Evolutionary conservation across 1,139 yeast species (phyloP).

Genomic region (Magnusiomyces fungicola): DNA sequence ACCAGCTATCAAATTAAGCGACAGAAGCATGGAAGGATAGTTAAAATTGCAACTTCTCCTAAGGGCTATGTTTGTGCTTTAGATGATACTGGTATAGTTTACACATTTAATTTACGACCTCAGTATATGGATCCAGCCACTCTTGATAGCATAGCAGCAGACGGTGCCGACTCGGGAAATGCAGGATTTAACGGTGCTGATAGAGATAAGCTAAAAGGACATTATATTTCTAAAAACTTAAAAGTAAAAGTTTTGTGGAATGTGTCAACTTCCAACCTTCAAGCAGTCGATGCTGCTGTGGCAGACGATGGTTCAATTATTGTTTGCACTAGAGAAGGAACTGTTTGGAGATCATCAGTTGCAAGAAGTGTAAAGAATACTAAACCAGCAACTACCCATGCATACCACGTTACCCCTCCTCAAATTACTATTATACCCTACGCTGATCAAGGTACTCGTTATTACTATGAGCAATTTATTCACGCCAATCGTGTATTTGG

Average conservation of each 20-base stretch:
- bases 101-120: slow-evolving; percentile 22
- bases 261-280: slow-evolving; percentile 26
- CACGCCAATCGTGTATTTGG: slow-evolving; percentile 46
- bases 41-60: slow-evolving; percentile 21
- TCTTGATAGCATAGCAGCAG: neutral
- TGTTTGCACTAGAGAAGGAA: slow-evolving; percentile 60
- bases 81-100: slow-evolving; percentile 29
- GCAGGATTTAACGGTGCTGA: slow-evolving; percentile 4
- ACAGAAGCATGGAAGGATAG: slow-evolving; percentile 16
- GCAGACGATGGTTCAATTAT: slow-evolving; percentile 64
- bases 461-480: slow-evolving; percentile 51
- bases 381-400: neutral
- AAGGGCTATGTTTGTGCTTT: slow-evolving; percentile 28
- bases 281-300: slow-evolving; percentile 54
- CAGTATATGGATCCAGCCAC: slow-evolving; percentile 5
- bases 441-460: slow-evolving; percentile 15
- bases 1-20: neutral
- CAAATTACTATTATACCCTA: neutral
- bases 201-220: slow-evolving; percentile 6
- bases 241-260: slow-evolving; percentile 30
- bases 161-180: slow-evolving; percentile 2
- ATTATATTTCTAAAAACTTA: slow-evolving; percentile 17
- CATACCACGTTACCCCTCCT: neutral
- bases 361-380: slow-evolving; percentile 12
- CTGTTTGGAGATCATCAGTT: slow-evolving; percentile 38